Conservation (phyloP, 2,329 filamentous ascomycete species). For the Trichoderma asperellum region DNA sequence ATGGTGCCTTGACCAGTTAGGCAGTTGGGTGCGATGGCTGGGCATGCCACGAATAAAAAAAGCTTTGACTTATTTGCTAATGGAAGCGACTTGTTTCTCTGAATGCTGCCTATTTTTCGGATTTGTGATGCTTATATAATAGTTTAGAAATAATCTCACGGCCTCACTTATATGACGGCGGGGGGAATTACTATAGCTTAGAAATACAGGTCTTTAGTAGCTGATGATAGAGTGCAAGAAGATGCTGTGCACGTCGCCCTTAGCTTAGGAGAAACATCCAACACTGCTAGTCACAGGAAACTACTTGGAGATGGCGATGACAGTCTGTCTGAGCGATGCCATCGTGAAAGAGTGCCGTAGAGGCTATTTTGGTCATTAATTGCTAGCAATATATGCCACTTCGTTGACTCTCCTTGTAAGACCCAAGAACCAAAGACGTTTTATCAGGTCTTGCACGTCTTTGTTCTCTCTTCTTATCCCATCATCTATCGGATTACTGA, state of each 20-base stretch:
- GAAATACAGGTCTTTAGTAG: not conserved
- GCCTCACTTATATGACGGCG: not conserved
- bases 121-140: not conserved
- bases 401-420: not conserved
- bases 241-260: not conserved
- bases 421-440: not conserved
- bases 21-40: constrained; percentile 28
- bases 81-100: constrained; percentile 53
- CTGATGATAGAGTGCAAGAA: not conserved
- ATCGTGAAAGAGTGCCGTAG: too few relatives aligned
- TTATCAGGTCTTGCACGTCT: not conserved
- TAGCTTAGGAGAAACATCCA: not conserved
- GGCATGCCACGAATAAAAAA: constrained; percentile 23
- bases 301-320: not conserved
- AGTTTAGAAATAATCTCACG: not conserved
- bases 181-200: not conserved
- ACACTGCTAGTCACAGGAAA: not conserved
- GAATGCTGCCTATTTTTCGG: not conserved
- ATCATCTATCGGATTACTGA: not conserved
- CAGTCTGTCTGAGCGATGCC: too few relatives aligned
- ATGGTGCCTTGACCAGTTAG: constrained; percentile 30
- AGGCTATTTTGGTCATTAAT: not conserved
- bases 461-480: not conserved
- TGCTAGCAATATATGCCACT: not conserved
- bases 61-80: constrained; percentile 59